Evolutionary conservation across 371 early-diverging fungal genomes (phyloP).

Genomic region (Mucor mucedo): DNA sequence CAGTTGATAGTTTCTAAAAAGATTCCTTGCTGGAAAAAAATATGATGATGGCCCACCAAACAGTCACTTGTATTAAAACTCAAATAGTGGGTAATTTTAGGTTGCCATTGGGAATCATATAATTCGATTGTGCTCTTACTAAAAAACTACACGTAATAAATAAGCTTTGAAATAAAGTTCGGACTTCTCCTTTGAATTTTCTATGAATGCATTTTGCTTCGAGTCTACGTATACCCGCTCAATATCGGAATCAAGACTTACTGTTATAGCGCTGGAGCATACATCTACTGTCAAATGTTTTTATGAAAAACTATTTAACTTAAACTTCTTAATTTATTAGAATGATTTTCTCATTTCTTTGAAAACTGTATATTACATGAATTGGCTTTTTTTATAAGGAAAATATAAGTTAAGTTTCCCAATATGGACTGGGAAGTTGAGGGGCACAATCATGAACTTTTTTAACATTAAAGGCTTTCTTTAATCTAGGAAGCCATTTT

Average conservation of each 20-base stretch:
- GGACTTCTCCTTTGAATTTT: too few species aligned
- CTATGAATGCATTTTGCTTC: too few species aligned
- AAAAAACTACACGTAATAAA: too few species aligned
- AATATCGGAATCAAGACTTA: too few species aligned
- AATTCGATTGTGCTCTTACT: not conserved
- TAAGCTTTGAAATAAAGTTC: too few species aligned
- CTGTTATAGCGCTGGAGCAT: too few species aligned
- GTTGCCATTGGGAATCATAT: not conserved
- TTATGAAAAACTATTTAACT: not conserved
- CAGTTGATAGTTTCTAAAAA: not conserved
- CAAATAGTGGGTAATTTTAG: not conserved
- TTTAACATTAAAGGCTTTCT: conserved; percentile 44
- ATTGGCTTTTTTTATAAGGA: not conserved
- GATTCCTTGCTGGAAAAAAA: not conserved
- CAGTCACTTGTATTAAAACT: not conserved
- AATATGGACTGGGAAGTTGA: conserved; percentile 47
- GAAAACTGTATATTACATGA: too few species aligned
- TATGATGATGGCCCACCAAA: not conserved
- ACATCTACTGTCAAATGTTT: not conserved
- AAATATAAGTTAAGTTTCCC: conserved; percentile 37
- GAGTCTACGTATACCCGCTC: too few species aligned
- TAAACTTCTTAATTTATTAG: too few species aligned
- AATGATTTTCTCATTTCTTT: not conserved
- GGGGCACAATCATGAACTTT: conserved; percentile 52
- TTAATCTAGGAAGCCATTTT: conserved; percentile 52